Percentiles rank a stretch among this genome's conserved stretches.
Conservation (phyloP, 805 yeast species). For the Kodamaea hsintzibuensis region DNA sequence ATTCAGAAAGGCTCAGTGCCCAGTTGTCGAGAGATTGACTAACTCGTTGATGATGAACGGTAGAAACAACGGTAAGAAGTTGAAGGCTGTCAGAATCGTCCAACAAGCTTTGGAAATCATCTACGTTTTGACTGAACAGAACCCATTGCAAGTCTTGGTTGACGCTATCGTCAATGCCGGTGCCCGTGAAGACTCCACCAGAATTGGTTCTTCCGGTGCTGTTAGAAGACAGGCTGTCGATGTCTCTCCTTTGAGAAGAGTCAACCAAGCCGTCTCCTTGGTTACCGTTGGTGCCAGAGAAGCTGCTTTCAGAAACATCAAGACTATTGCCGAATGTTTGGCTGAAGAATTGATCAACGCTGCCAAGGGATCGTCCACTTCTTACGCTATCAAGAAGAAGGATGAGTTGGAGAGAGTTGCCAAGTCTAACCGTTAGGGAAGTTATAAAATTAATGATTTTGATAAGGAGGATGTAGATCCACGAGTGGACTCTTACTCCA, state of each 20-base stretch:
- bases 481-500: not conserved
- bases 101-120: constrained; percentile 99
- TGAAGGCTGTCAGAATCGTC: constrained; percentile 99
- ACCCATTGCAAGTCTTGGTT: constrained; percentile 99
- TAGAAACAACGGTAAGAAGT: constrained; percentile 99
- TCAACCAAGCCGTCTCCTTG: constrained; percentile 97
- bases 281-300: constrained; percentile 99
- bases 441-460: constrained; percentile 8
- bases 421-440: constrained; percentile 97
- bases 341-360: constrained; percentile 99
- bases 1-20: constrained; percentile 99
- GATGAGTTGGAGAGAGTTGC: constrained; percentile 99
- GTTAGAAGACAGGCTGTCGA: constrained; percentile 99
- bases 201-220: constrained; percentile 99
- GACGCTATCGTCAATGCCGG: constrained; percentile 99
- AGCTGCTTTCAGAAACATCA: constrained; percentile 99
- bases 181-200: constrained; percentile 99
- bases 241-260: constrained; percentile 99
- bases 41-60: constrained; percentile 99
- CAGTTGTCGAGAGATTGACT: constrained; percentile 98
- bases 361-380: constrained; percentile 99
- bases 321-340: constrained; percentile 99
- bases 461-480: not conserved
- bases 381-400: constrained; percentile 99
- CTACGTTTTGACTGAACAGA: constrained; percentile 95